Base-by-base conservation (phyloP, 805 yeast species). In the Clavispora carvajalis region DNA sequence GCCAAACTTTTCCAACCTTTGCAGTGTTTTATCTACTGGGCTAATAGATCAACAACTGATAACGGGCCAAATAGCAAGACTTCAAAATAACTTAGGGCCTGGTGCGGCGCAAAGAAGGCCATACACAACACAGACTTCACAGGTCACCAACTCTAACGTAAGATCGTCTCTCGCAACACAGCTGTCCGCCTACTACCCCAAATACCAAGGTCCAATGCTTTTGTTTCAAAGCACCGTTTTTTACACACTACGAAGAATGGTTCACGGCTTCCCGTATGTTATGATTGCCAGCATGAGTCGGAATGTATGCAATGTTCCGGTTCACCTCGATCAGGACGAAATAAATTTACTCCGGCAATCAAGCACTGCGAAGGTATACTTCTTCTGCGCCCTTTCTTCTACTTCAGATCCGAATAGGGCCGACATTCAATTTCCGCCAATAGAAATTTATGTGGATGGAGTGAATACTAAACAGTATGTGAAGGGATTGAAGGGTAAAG, bases 401-500 rank as follows among this genome's bases (percentile, higher is more conserved):
- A 49, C 62, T 18, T 44, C 55, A 6, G 59, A 69, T 37, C 38
- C 34, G 19, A 36, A 33, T 3, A 21, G 37, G 16, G 71, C 64
- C 0, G 50, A 58, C 8, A 50, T 87, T 8, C 77, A 76, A 49
- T 90, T 79, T 51, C 97, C 98, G 0, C 87, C 86, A 5, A 64
- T 81, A 34, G 95, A 85, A 53, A 65, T 90, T 3, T 70, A 69
- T 30, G 69, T 85, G 29, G 87, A 91, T 54, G 71, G 69, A 5
- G 45, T 48, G 2, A 77, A 77, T 44, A 75, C 80, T 2, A 42
- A 50, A 13, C 53, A 51, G 40, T 49, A 44, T 37, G 54, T 55
- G 35, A 76, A 80, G 40, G 97, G 97, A 1, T 63, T 89, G 22
- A 87, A 87, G 54, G 83, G 82, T 35, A 76, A 73, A 43, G 74